Percentiles rank a stretch among this genome's conserved stretches.
Evolutionary conservation across 2,329 filamentous ascomycete species (phyloP).

Genomic region (Ceratocystis eucalypticola): DNA sequence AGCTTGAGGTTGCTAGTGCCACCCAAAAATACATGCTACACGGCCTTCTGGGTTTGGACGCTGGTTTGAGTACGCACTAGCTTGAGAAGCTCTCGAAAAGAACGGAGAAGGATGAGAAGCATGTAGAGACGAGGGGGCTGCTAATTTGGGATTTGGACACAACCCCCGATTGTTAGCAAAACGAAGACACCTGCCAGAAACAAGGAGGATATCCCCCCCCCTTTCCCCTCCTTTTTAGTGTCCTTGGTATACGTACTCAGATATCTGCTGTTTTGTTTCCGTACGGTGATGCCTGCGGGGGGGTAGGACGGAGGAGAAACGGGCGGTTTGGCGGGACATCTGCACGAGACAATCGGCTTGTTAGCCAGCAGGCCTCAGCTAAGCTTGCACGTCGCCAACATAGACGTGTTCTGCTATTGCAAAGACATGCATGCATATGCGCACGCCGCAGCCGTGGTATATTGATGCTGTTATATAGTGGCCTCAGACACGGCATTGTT

Average conservation of each 20-base stretch:
- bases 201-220: not conserved
- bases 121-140: not conserved
- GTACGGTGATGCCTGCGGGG: too few species aligned
- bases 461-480: too few species aligned
- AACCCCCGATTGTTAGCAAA: not conserved
- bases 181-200: not conserved
- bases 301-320: too few species aligned
- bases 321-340: too few species aligned
- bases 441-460: too few species aligned
- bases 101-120: not conserved
- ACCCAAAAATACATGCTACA: slow-evolving; percentile 6
- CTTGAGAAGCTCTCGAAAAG: not conserved
- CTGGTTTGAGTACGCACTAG: not conserved
- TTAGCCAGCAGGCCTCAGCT: too few species aligned
- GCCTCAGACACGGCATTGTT: too few species aligned
- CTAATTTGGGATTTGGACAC: not conserved
- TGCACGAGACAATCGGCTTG: too few species aligned
- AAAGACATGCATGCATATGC: too few species aligned
- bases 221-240: not conserved
- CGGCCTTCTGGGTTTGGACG: not conserved
- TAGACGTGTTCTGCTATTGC: too few species aligned
- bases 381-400: too few species aligned
- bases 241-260: not conserved
- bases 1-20: not conserved
- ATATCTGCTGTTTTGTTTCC: not conserved